Base-by-base conservation (phyloP, 1,284 basidiomycete species). In the Taiwanofungus camphoratus region DNA sequence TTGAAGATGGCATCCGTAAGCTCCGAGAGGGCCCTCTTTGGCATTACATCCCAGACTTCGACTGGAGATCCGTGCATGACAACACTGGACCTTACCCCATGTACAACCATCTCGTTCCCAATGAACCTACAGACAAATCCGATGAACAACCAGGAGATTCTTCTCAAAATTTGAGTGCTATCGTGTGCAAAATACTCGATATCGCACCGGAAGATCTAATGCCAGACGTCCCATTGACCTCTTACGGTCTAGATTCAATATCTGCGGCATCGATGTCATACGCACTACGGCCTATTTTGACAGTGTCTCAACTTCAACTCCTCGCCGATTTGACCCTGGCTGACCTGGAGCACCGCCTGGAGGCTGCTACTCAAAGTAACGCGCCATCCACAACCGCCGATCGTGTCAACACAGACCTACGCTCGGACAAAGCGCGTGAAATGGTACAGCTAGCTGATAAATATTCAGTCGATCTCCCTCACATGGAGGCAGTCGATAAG, bases 221-320 rank as follows among this genome's bases (percentile, higher is more conserved):
- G 12, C 46, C 50, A 2, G 62, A 67, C 23, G 63, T 68, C 2
- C 70, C 69, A 0, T 55, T 72, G 36, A 67, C 64, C 3, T 55
- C 62, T 3, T 71, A 68, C 39, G 70, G 69, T 11, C 54, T 70
- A 11, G 69, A 71, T 46, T 71, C 69, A 1, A 55, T 70, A 1
- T 58, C 62, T 3, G 68, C 69, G 2, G 61, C 61, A 2, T 55
- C 61, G 8, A 52, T 69, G 11, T 63, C 66, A 5, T 56, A 58
- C 34, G 55, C 55, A 1, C 55, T 70, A 19, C 58, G 60, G 3
- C 52, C 60, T 0, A 46, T 59, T 11, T 38, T 67, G 2, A 38
- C 54, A 16, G 52, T 69, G 18, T 59, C 65, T 0, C 66, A 69
- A 39, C 54, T 69, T 9, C 66, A 69, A 44, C 56, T 70, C 1